Evolutionary conservation across 2,329 filamentous ascomycete genomes (phyloP).

Genomic region (Fusarium verrucosum): DNA sequence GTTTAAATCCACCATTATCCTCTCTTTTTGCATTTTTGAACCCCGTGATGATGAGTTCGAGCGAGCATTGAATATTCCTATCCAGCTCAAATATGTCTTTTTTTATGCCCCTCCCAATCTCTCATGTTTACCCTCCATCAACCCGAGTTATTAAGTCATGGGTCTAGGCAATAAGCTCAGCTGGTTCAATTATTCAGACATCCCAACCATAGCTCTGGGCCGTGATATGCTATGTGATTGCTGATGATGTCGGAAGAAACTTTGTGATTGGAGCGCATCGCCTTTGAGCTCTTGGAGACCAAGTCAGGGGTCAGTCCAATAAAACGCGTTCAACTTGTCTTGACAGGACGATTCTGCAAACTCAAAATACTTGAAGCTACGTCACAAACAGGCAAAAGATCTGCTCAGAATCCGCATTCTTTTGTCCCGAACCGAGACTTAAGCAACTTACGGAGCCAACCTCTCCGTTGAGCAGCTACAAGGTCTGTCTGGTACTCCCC

Average conservation of each 20-base stretch:
- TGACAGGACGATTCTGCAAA: neutral
- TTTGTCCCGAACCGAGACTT: neutral
- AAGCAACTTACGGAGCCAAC: constrained; percentile 1
- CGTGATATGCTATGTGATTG: too few relatives aligned
- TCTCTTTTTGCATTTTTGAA: neutral
- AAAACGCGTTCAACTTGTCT: too few relatives aligned
- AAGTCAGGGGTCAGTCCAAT: neutral
- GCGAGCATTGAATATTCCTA: rapidly evolving
- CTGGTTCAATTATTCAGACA: too few relatives aligned
- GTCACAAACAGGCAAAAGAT: constrained; percentile 19
- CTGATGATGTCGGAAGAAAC: rapidly evolving
- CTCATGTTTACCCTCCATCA: too few relatives aligned
- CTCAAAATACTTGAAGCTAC: neutral
- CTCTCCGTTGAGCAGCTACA: constrained; percentile 8
- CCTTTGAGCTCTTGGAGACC: neutral
- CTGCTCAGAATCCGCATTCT: neutral
- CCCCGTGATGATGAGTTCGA: rapidly evolving
- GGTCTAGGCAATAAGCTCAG: too few relatives aligned
- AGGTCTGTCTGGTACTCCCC: constrained; percentile 6
- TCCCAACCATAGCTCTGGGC: too few relatives aligned
- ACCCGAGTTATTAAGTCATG: too few relatives aligned
- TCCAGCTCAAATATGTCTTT: too few relatives aligned
- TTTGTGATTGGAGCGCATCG: constrained; percentile 10
- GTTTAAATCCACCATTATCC: constrained; percentile 11
- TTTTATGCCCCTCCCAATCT: too few relatives aligned